Evolutionary conservation across 352 stramenopile species (phyloP).

Genomic region (Globisporangium acanthophoron): DNA sequence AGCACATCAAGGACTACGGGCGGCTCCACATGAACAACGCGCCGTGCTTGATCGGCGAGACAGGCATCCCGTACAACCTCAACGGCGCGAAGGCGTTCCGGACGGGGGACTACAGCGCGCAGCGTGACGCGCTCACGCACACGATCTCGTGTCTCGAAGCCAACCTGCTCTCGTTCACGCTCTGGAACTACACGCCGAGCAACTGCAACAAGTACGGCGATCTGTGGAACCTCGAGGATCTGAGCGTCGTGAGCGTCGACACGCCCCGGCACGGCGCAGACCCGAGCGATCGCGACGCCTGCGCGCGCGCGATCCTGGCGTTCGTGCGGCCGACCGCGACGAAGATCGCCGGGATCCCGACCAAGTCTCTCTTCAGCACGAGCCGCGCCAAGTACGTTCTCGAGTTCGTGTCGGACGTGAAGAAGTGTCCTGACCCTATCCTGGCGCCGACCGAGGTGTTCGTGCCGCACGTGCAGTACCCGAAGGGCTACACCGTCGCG

Average conservation of each 20-base stretch:
- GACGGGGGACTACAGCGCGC: slow-evolving; percentile 41
- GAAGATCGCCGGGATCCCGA: slow-evolving; percentile 60
- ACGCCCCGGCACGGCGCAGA: background rate
- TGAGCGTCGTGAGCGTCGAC: slow-evolving; percentile 69
- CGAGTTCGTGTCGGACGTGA: slow-evolving; percentile 38
- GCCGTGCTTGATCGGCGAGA: slow-evolving; percentile 66
- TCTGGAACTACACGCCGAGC: slow-evolving; percentile 87
- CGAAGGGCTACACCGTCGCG: slow-evolving; percentile 41
- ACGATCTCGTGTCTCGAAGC: slow-evolving; percentile 69
- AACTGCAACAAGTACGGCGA: slow-evolving; percentile 79
- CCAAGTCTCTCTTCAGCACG: slow-evolving; percentile 54
- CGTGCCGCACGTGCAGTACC: slow-evolving; percentile 73
- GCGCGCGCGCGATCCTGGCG: slow-evolving; percentile 40
- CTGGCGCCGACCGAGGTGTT: slow-evolving; percentile 50
- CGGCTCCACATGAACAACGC: slow-evolving; percentile 50
- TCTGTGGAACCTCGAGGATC: slow-evolving; percentile 84
- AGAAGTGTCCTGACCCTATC: slow-evolving; percentile 13
- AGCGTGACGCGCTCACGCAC: slow-evolving; percentile 65
- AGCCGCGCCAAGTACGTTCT: slow-evolving; percentile 49
- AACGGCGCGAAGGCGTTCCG: slow-evolving; percentile 39
- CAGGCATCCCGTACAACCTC: slow-evolving; percentile 68
- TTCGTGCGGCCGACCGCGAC: slow-evolving; percentile 65
- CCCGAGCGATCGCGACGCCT: slow-evolving; percentile 24
- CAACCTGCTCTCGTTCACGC: slow-evolving; percentile 77
- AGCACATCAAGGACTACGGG: slow-evolving; percentile 48